phyloP scores from a whole-genome alignment of 1,284 basidiomycete species.

The Pyrrhoderma lamaoense region DNA sequence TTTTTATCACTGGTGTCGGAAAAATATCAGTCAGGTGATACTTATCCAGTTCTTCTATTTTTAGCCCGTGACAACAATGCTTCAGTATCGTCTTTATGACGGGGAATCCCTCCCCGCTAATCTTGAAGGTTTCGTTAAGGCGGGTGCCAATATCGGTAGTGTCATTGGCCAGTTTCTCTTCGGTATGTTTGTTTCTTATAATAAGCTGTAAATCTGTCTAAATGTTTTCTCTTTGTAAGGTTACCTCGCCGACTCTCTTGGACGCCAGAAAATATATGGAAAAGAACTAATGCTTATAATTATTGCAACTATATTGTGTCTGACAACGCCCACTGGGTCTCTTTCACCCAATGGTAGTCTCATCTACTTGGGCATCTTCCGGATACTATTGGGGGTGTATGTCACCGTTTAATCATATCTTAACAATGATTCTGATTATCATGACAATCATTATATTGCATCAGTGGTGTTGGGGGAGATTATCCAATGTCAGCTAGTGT shows the following conservation, averaged over 20 bases:
- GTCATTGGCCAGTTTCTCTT: conserved; percentile 72
- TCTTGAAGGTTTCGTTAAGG: conserved; percentile 60
- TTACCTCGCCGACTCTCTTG: conserved; percentile 59
- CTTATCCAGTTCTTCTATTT: neutral
- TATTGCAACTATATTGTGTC: conserved; percentile 56
- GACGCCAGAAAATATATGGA: conserved; percentile 64
- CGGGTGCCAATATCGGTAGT: conserved; percentile 64
- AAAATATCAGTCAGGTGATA: no score
- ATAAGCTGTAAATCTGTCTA: neutral
- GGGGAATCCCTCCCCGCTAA: conserved; percentile 46
- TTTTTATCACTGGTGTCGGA: no score
- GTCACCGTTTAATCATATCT: no score
- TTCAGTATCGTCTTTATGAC: conserved; percentile 63
- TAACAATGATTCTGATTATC: no score
- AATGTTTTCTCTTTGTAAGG: conserved; percentile 22
- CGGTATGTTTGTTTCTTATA: conserved; percentile 23
- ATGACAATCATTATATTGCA: no score
- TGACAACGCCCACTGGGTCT: conserved; percentile 41
- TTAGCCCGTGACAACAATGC: conserved; percentile 68
- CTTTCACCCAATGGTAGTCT: conserved; percentile 40
- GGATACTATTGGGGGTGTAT: conserved; percentile 59
- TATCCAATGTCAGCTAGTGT: conserved; percentile 76
- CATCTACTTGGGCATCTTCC: conserved; percentile 57
- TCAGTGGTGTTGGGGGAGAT: conserved; percentile 69
- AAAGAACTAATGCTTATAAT: conserved; percentile 79